Base-by-base conservation (phyloP, 768 basidiomycete species). In the Russula griseocarnosa region DNA sequence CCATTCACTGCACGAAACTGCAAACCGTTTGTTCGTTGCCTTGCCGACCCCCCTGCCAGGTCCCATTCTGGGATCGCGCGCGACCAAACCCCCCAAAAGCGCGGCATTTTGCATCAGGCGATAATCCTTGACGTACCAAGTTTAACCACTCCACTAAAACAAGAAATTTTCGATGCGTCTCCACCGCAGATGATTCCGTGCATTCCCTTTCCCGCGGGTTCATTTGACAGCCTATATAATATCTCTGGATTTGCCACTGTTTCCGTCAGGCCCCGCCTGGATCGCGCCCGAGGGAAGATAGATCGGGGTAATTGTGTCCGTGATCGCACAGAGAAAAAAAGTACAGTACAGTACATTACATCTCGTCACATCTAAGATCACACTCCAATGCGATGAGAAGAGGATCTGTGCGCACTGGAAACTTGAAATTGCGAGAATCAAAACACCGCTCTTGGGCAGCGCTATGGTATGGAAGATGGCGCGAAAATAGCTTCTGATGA, bases 201-300 rank as follows among this genome's bases (percentile, higher is more conserved):
- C 49, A 51, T 42, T 40, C 38, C 5, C 38, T 40, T 28, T 57
- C 34, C 63, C 63, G 59, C 59, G 63, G 55, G 50, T 60, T 61
- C 54, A 42, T 51, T 60, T 55, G 51, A 55, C 53, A 28, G 38
- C 28, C 44, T 38, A 60, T 28, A 55, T 47, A 56, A 55, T 54
- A 62, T 28, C 46, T 56, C 22, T 55, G 38, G 54, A 55, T 38
- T n/a, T 38, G 44, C 53, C 34, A 38, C 46, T 24, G 47, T 40
- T 55, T 55, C 26, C 38, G 58, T 60, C 22, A 49, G 36, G 58
- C 44, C 52, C 58, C 58, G 44, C 58, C 58, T 28, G 55, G 14
- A 60, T 64, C 63, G 58, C 58, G 62, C 53, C 58, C 58, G 58
- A 64, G 53, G 58, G 54, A 60, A 64, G 63, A 63, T 63, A n/a